phyloP scores from a whole-genome alignment of 1,284 basidiomycete species.

The Schizopora paradoxa region DNA sequence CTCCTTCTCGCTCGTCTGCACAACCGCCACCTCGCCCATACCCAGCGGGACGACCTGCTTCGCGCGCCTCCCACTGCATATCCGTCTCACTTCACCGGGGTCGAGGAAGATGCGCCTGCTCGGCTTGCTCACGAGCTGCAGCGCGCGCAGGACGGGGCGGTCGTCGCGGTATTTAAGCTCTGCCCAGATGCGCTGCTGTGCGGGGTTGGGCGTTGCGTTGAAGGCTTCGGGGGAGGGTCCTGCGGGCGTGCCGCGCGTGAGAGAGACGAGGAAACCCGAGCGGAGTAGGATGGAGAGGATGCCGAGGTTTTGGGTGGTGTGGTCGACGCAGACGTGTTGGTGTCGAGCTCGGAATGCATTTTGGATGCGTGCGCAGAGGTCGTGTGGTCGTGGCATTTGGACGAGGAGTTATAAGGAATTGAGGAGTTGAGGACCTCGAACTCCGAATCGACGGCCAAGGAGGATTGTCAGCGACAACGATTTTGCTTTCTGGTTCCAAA shows the following conservation, averaged over 20 bases:
- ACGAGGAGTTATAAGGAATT: background rate
- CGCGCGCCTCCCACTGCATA: conserved; percentile 69
- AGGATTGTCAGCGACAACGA: no score
- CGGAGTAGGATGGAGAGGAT: conserved; percentile 83
- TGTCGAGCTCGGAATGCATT: conserved; percentile 86
- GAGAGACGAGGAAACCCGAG: conserved; percentile 75
- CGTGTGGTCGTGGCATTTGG: conserved; percentile 63
- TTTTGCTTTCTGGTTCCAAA: no score
- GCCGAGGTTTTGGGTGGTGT: conserved; percentile 78
- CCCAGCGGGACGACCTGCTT: conserved; percentile 70
- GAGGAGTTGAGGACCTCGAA: no score
- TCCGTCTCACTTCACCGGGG: conserved; percentile 59
- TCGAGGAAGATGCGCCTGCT: conserved; percentile 74
- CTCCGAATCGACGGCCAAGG: no score
- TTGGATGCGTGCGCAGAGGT: conserved; percentile 81
- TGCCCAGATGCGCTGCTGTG: conserved; percentile 78
- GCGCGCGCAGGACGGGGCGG: conserved; percentile 67
- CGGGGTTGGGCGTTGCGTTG: conserved; percentile 38
- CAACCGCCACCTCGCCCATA: conserved; percentile 83
- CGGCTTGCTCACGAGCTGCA: conserved; percentile 73
- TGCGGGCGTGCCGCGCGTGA: conserved; percentile 74
- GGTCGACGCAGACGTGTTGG: conserved; percentile 64
- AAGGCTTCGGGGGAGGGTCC: conserved; percentile 63
- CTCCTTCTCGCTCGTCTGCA: conserved; percentile 64
- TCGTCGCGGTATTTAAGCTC: conserved; percentile 88